Evolutionary conservation across 2,329 filamentous ascomycete species (phyloP).

Genomic region (Ophiostoma quercus): DNA sequence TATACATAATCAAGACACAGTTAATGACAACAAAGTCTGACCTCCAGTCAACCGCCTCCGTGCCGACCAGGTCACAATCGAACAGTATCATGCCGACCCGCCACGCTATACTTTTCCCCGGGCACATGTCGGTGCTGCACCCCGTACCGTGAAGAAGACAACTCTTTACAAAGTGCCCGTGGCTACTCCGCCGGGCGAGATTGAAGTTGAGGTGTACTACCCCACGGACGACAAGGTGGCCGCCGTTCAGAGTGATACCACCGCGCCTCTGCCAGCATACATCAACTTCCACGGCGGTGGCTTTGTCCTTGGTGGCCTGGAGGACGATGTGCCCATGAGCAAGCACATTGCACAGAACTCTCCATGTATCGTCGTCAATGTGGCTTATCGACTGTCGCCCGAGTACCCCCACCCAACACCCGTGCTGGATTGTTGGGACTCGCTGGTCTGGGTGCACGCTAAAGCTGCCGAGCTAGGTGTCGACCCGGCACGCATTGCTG

Average conservation of each 20-base stretch:
- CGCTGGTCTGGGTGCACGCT: slow-evolving; percentile 36
- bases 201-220: slow-evolving; percentile 21
- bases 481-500: slow-evolving; percentile 29
- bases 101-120: slow-evolving; percentile 19
- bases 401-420: slow-evolving; percentile 44
- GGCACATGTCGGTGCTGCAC: slow-evolving; percentile 10
- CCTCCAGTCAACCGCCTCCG: slow-evolving; percentile 22
- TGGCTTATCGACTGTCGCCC: slow-evolving; percentile 48
- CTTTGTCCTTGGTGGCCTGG: slow-evolving; percentile 23
- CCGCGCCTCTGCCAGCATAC: slow-evolving; percentile 20
- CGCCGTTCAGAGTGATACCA: neutral
- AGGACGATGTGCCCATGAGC: slow-evolving; percentile 22
- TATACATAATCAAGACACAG: neutral
- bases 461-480: slow-evolving; percentile 28
- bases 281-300: slow-evolving; percentile 26
- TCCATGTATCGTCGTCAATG: slow-evolving; percentile 27
- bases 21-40: neutral
- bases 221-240: slow-evolving; percentile 14
- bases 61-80: slow-evolving; percentile 24
- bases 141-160: slow-evolving; percentile 9
- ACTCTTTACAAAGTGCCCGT: slow-evolving; percentile 17
- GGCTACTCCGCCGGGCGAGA: slow-evolving; percentile 13
- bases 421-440: slow-evolving; percentile 38
- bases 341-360: slow-evolving; percentile 12
- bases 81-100: slow-evolving; percentile 21